Evolutionary conservation across 1,139 yeast species (phyloP).

Genomic region (Hanseniaspora uvarum): DNA sequence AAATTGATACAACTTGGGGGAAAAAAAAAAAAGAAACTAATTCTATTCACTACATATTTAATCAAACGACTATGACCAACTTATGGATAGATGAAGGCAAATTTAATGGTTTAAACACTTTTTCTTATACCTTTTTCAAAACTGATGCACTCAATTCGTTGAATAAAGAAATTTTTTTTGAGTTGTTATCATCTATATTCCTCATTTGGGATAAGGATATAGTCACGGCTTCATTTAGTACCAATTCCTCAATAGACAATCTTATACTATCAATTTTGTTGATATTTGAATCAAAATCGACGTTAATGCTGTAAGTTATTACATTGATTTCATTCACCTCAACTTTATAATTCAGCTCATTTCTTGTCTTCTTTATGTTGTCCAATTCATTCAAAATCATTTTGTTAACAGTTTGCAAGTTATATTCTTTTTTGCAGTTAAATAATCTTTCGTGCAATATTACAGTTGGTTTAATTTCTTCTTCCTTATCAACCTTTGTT

Average conservation of each 20-base stretch:
- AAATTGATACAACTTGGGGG: no score
- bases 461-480: not conserved
- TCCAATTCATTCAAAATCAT: not conserved
- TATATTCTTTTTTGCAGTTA: not conserved
- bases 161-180: not conserved
- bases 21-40: not conserved
- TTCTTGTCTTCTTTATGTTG: not conserved
- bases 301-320: not conserved
- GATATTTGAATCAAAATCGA: not conserved
- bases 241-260: not conserved
- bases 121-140: not conserved
- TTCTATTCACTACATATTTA: not conserved
- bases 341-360: not conserved
- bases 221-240: not conserved
- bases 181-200: not conserved
- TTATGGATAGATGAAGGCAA: no score
- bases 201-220: slow-evolving; percentile 7
- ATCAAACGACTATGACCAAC: not conserved
- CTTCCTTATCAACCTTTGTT: not conserved
- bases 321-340: not conserved
- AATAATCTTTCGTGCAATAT: slow-evolving; percentile 10
- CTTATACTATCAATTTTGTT: not conserved
- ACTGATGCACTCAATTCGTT: slow-evolving; percentile 8
- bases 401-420: not conserved
- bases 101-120: not conserved